phyloP scores from a whole-genome alignment of 257 asterid species.

The Solanum clarkiae region DNA sequence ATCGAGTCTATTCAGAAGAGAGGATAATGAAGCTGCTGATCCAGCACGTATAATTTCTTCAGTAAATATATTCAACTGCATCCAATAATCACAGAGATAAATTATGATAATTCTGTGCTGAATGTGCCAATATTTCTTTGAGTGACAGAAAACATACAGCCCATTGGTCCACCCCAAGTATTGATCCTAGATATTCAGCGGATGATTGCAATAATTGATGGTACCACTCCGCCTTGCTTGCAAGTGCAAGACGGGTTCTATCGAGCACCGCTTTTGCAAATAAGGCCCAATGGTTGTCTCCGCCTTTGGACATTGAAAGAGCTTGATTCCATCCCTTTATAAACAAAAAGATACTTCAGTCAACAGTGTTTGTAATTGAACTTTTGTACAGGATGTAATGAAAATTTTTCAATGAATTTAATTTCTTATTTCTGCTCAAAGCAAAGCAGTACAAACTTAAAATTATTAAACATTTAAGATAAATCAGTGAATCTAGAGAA shows the following conservation, averaged over 20 bases:
- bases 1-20: slow-evolving; percentile 91
- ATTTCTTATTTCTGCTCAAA: not conserved
- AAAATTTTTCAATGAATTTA: not conserved
- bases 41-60: slow-evolving; percentile 98
- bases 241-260: slow-evolving; percentile 84
- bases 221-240: slow-evolving; percentile 83
- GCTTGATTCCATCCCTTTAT: slow-evolving; percentile 88
- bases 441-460: not conserved
- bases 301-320: slow-evolving; percentile 45
- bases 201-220: slow-evolving; percentile 89
- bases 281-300: slow-evolving; percentile 69
- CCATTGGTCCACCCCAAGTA: slow-evolving; percentile 76
- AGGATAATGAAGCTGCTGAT: slow-evolving; percentile 92
- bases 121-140: not conserved
- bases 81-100: slow-evolving; percentile 3
- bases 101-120: not conserved
- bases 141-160: slow-evolving; percentile 48
- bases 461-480: not conserved
- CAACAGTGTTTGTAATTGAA: not conserved
- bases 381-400: not conserved
- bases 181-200: slow-evolving; percentile 90
- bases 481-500: not conserved
- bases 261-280: slow-evolving; percentile 94
- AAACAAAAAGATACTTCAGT: slow-evolving; percentile 4
- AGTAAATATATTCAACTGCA: slow-evolving; percentile 86